phyloP scores from a whole-genome alignment of 306 rosid genomes.

The Malus domestica region DNA sequence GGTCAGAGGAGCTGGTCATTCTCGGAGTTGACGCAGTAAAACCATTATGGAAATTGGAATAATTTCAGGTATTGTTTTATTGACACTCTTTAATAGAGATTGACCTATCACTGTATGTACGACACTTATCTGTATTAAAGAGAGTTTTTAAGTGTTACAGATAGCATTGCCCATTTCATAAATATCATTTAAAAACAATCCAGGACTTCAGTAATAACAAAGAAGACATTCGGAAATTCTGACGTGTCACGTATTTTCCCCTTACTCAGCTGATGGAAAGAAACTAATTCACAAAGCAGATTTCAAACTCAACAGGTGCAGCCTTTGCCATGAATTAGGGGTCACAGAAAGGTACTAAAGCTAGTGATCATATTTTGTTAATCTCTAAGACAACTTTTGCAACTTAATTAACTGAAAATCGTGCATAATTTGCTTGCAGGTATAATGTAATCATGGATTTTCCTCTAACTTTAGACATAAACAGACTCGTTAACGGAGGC shows the following conservation, averaged over 20 bases:
- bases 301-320: constrained; percentile 41
- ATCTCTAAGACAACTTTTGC: not conserved
- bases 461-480: constrained; percentile 51
- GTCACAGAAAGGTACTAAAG: constrained; percentile 46
- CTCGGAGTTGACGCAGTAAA: constrained; percentile 43
- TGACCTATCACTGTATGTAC: too few relatives aligned
- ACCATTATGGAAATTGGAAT: constrained; percentile 56
- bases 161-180: too few relatives aligned
- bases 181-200: too few relatives aligned
- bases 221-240: not conserved
- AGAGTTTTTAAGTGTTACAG: too few relatives aligned
- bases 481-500: constrained; percentile 49
- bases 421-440: constrained; percentile 19
- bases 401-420: not conserved
- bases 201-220: not conserved
- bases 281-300: constrained; percentile 50
- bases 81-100: too few relatives aligned
- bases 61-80: constrained; percentile 45
- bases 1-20: constrained; percentile 48
- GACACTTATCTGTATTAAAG: too few relatives aligned
- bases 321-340: constrained; percentile 58
- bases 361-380: not conserved
- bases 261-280: constrained; percentile 54
- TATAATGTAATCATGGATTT: constrained; percentile 66
- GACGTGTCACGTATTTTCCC: not conserved